Evolutionary conservation across 768 basidiomycete species (phyloP).

Genomic region (Crucibulum laeve): DNA sequence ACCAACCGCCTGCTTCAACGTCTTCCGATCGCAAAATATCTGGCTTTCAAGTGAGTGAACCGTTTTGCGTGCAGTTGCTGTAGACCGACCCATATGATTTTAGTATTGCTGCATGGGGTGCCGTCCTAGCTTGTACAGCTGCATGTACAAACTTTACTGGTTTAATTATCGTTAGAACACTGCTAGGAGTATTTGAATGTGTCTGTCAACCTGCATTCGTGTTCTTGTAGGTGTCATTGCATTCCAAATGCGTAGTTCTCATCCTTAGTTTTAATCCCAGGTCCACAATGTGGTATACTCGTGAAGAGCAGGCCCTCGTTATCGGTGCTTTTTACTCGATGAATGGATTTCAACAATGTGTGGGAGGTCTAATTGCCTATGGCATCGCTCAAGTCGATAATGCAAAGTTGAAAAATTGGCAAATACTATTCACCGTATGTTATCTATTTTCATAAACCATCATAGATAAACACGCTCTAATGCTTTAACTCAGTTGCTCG

Average conservation of each 20-base stretch:
- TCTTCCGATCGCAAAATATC: slow-evolving; percentile 45
- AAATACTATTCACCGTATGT: slow-evolving; percentile 37
- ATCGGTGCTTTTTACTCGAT: slow-evolving; percentile 41
- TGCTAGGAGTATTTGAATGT: slow-evolving; percentile 43
- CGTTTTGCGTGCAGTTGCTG: background rate
- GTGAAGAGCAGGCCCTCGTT: slow-evolving; percentile 44
- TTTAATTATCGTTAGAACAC: slow-evolving; percentile 40
- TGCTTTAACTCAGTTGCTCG: slow-evolving; percentile 26
- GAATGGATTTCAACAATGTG: slow-evolving; percentile 45
- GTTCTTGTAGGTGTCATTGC: slow-evolving; percentile 25
- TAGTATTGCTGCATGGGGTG: slow-evolving; percentile 39
- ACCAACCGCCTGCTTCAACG: slow-evolving; percentile 44
- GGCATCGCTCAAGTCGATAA: slow-evolving; percentile 41
- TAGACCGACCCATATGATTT: background rate
- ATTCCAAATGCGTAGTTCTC: background rate
- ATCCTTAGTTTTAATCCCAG: slow-evolving; percentile 11
- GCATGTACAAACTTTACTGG: slow-evolving; percentile 40
- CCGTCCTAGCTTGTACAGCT: slow-evolving; percentile 43
- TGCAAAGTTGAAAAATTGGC: slow-evolving; percentile 44
- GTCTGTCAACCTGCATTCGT: slow-evolving; percentile 46
- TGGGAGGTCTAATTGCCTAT: slow-evolving; percentile 45
- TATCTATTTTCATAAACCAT: background rate
- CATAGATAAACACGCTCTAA: background rate
- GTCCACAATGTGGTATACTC: slow-evolving; percentile 49
- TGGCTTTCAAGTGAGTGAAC: slow-evolving; percentile 33